Conservation (phyloP, 2,329 filamentous ascomycete genomes). For the Aspergillus ustus region DNA sequence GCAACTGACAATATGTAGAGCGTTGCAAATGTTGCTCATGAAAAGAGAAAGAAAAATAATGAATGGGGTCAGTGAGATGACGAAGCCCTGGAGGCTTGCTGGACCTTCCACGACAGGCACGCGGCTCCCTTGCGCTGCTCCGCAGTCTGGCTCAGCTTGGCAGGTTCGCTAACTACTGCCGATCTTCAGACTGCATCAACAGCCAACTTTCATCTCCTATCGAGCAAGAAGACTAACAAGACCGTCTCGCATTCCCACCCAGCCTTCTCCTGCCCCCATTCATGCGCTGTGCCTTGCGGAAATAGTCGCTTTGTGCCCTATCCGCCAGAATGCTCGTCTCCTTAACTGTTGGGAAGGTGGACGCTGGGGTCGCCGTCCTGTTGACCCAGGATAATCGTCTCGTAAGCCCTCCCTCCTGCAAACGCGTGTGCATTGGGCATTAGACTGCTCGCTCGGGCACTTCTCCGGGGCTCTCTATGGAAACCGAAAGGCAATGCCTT, state of each 20-base stretch:
- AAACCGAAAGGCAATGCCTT: neutral
- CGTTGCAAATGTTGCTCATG: too few relatives aligned
- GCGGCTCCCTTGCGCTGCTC: slow-evolving; percentile 30
- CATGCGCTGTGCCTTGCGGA: slow-evolving; percentile 10
- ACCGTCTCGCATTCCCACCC: neutral
- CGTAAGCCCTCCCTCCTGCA: slow-evolving; percentile 58
- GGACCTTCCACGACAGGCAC: slow-evolving; percentile 9
- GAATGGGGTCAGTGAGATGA: neutral
- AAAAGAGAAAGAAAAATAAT: too few relatives aligned
- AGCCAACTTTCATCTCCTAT: slow-evolving; percentile 19
- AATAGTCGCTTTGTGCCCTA: slow-evolving; percentile 11
- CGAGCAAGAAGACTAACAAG: neutral
- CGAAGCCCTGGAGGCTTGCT: neutral
- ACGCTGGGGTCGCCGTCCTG: slow-evolving; percentile 95
- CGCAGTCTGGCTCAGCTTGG: slow-evolving; percentile 23
- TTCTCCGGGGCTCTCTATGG: neutral
- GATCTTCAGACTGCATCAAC: slow-evolving; percentile 30
- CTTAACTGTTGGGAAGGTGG: slow-evolving; percentile 97
- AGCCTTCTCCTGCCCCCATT: slow-evolving; percentile 4
- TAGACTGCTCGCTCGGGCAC: slow-evolving; percentile 1
- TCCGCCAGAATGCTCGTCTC: slow-evolving; percentile 81
- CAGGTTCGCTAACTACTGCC: slow-evolving; percentile 36
- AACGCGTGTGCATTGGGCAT: slow-evolving; percentile 9
- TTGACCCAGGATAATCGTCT: slow-evolving; percentile 96
- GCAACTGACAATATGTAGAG: neutral